Evolutionary conservation across 306 rosid genomes (phyloP), one percentile per base, ranked within the genome.

Genomic region (Dryas alaskensis): DNA sequence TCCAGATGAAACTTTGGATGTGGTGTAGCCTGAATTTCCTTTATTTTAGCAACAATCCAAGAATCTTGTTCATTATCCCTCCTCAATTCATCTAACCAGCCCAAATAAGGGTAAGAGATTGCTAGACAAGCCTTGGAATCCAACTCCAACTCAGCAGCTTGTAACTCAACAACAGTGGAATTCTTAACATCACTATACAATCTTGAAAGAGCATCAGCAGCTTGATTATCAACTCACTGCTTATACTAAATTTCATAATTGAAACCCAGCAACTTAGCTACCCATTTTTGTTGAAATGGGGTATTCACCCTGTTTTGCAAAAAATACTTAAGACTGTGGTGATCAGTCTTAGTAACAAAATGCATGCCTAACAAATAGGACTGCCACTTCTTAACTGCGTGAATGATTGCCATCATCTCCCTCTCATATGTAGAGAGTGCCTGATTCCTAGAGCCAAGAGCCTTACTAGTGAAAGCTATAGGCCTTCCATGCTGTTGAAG

Each of bases 111-210:
- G 6, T 51, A 9, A 2, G 45, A 61, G 17, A 61, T 3, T 27
- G 1, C 16, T 4, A 4, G 4, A 61, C 4, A 2, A n/a, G 4
- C 48, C 8, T 8, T 8, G 45, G 12, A 3, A 3, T n/a, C 17
- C 7, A 10, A 37, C 4, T 8, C 3, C 7, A 3, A 40, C 0
- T 10, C 17, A 1, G 11, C 0, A 1, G 4, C n/a, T 8, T 11
- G 6, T 9, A 1, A 6, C 0, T 0, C 3, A 31, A 31, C 37
- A 31, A 1, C 37, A 31, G 37, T 8, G 46, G 66, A 2, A 11
- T 4, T 1, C 7, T 2, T 1, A 61, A 5, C 17, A 0, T 0
- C 37, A 3, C 1, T 1, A 1, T 0, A 0, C 1, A 42, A 10
- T 10, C 45, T 3, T 17, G 53, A 44, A 0, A 44, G 12, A 7